These are phyloP conservation scores for Saccharomycopsis schoenii DNA, from an alignment of 805 yeast species.

Conservation along the genomic window DNA sequence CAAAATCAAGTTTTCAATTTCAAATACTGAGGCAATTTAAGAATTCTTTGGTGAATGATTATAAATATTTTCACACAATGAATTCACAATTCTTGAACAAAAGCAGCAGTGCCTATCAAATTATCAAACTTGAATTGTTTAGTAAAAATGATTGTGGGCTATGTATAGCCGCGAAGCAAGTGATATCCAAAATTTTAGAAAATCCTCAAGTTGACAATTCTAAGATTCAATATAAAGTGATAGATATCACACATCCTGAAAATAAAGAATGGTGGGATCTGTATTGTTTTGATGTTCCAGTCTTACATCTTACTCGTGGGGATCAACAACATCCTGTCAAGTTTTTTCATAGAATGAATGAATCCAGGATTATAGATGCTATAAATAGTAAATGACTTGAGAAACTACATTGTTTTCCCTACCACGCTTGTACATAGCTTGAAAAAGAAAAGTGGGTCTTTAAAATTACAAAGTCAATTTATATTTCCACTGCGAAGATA, in stretches of 20 bases:
- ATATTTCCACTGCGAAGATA: background rate
- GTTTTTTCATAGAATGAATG: conserved; percentile 59
- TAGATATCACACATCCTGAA: conserved; percentile 52
- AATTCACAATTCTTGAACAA: background rate
- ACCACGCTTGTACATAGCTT: too few relatives aligned
- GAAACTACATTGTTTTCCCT: too few relatives aligned
- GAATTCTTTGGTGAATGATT: background rate
- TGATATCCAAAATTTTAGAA: conserved; percentile 35
- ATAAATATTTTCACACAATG: background rate
- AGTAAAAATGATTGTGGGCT: conserved; percentile 62
- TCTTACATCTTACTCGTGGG: conserved; percentile 51
- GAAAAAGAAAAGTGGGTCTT: too few relatives aligned
- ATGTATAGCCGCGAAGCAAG: conserved; percentile 54
- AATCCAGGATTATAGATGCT: conserved; percentile 29
- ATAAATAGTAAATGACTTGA: background rate
- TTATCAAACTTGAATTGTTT: conserved; percentile 42
- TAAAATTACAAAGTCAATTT: too few relatives aligned
- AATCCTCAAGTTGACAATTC: conserved; percentile 21
- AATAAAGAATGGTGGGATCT: conserved; percentile 59
- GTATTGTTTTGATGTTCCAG: conserved; percentile 71
- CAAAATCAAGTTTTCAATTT: background rate
- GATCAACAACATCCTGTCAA: conserved; percentile 39
- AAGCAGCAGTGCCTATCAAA: background rate
- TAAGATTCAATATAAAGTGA: conserved; percentile 29
- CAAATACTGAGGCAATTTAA: background rate